Evolutionary conservation across 108 stramenopile genomes (phyloP).

Genomic region (Nannochloropsis granulata): DNA sequence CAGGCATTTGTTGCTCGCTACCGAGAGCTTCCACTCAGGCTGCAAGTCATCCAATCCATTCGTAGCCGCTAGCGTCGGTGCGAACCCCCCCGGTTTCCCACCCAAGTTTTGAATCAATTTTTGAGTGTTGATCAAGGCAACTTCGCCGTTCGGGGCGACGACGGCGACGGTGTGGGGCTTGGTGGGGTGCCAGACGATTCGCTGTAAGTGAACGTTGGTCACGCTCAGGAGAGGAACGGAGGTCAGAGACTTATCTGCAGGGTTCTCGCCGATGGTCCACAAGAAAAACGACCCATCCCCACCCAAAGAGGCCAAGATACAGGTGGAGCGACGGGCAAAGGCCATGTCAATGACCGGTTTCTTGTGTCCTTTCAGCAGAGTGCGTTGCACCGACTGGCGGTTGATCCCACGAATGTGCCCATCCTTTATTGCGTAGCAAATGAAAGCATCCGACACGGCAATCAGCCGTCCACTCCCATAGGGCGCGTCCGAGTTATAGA

Average conservation of each 20-base stretch:
- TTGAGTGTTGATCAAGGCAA: background rate
- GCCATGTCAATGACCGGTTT: background rate
- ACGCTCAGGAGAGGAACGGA: background rate
- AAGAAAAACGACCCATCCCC: background rate
- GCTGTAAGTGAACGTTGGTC: background rate
- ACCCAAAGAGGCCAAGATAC: background rate
- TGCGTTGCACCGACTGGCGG: background rate
- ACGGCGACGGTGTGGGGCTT: background rate
- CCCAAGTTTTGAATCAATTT: background rate
- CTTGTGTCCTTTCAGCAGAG: background rate
- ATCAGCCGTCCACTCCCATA: background rate
- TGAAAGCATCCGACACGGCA: background rate
- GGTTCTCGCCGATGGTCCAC: background rate
- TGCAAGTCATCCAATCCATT: background rate
- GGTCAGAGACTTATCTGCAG: background rate
- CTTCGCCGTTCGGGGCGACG: background rate
- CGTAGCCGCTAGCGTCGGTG: background rate
- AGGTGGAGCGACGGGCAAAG: background rate
- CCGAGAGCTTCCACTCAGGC: background rate
- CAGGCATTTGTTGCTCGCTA: background rate
- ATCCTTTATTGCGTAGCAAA: background rate
- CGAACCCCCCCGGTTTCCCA: background rate
- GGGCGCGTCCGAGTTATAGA: background rate
- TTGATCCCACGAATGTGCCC: background rate
- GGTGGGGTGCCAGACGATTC: background rate